Conservation (phyloP, 1,139 yeast genomes). For the Yamadazyma songkhlaensis region DNA sequence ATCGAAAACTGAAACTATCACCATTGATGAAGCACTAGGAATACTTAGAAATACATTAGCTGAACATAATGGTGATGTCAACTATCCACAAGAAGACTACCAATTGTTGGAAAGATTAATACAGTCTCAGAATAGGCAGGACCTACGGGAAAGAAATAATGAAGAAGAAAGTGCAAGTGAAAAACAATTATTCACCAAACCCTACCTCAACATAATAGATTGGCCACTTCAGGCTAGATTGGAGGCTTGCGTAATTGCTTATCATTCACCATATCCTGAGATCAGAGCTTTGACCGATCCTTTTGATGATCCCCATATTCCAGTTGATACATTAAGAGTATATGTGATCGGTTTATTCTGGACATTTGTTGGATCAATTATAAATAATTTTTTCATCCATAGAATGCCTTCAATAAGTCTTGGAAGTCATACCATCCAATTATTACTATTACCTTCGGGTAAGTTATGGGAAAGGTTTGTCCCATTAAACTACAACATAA, state of each 20-base stretch:
- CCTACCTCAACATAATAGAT: constrained; percentile 28
- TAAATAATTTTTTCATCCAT: constrained; percentile 45
- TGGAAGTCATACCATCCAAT: constrained; percentile 41
- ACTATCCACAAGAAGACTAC: constrained; percentile 38
- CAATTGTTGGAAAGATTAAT: constrained; percentile 31
- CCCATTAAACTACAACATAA: constrained; percentile 23
- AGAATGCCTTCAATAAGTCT: constrained; percentile 40
- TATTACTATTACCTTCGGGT: constrained; percentile 41
- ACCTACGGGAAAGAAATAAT: constrained; percentile 1
- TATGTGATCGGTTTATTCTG: constrained; percentile 40
- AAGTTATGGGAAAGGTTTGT: constrained; percentile 37
- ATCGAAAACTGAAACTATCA: constrained; percentile 22
- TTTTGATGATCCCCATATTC: constrained; percentile 35
- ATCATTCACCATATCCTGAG: constrained; percentile 48
- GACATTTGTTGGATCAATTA: constrained; percentile 42
- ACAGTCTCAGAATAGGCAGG: constrained; percentile 3
- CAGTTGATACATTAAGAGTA: constrained; percentile 42
- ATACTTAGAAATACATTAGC: constrained; percentile 37
- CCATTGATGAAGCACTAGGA: constrained; percentile 24
- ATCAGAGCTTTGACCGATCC: constrained; percentile 46
- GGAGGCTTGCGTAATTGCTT: constrained; percentile 43
- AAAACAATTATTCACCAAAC: constrained; percentile 20
- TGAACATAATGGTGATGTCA: constrained; percentile 42
- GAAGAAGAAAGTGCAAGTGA: constrained; percentile 7
- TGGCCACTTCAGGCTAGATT: constrained; percentile 36